These are phyloP conservation scores for Spergularia marina DNA, from an alignment of 148 eudicot species.

Conservation along the genomic window DNA sequence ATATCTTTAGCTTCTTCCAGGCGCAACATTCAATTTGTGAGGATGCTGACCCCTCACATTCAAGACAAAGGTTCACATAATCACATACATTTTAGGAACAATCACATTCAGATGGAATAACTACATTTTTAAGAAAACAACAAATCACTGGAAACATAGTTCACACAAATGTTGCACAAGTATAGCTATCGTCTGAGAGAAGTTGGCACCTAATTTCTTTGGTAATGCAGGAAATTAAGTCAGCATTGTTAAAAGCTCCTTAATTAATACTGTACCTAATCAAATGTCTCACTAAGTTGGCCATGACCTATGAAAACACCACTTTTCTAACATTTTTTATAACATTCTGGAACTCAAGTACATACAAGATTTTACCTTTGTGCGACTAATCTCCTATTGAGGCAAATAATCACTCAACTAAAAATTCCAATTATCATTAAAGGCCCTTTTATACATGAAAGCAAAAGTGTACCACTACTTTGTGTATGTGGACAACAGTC, in stretches of 20 bases:
- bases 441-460: no score
- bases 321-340: no score
- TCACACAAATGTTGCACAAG: not conserved
- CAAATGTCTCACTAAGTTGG: not conserved
- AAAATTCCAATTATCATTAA: no score
- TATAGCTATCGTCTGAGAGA: not conserved
- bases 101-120: slow-evolving; percentile 2
- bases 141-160: not conserved
- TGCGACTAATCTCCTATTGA: no score
- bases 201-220: not conserved
- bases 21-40: not conserved
- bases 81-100: not conserved
- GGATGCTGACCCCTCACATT: not conserved
- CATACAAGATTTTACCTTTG: no score
- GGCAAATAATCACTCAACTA: no score
- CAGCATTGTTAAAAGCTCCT: not conserved
- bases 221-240: not conserved
- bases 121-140: not conserved
- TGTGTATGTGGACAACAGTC: no score
- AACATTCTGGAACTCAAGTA: no score
- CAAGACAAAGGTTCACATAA: not conserved
- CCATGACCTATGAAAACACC: no score
- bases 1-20: not conserved
- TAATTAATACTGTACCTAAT: not conserved
- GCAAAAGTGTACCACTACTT: no score